These are phyloP conservation scores for Pestalotiopsis sp. DNA, from an alignment of 2,329 filamentous ascomycete genomes.

Conservation along the genomic window DNA sequence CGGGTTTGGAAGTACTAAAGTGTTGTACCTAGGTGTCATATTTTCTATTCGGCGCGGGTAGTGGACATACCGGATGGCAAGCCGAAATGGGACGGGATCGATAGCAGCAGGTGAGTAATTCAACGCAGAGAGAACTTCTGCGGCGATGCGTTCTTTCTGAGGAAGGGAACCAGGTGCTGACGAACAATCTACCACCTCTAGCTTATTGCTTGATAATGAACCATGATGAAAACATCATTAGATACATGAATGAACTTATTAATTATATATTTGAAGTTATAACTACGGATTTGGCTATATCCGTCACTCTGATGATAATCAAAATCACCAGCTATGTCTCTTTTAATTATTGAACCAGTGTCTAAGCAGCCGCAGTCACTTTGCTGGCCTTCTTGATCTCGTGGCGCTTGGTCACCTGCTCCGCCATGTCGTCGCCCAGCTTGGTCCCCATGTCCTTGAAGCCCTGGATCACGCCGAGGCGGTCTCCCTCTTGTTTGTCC, in stretches of 20 bases:
- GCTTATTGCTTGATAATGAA: constrained; percentile 1
- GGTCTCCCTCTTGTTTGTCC: constrained; percentile 55
- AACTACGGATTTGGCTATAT: no score
- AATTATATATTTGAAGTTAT: background rate
- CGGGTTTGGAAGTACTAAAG: background rate
- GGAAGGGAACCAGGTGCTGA: background rate
- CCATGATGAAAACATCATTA: background rate
- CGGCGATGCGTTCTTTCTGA: background rate
- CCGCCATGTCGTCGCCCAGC: constrained; percentile 5
- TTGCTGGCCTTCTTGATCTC: constrained; percentile 9
- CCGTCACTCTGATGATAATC: no score
- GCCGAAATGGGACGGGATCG: constrained; percentile 76
- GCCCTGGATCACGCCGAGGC: constrained; percentile 58
- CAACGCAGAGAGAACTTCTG: background rate
- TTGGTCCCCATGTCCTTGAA: constrained; percentile 48
- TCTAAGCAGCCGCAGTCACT: background rate
- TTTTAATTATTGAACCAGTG: no score
- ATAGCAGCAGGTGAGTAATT: constrained; percentile 29
- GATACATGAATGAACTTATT: background rate
- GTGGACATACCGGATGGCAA: constrained; percentile 78
- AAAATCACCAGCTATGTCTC: no score
- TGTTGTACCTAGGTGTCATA: constrained; percentile 56
- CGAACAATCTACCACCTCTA: background rate
- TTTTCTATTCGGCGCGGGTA: constrained; percentile 77
- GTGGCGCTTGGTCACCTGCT: constrained; percentile 9